phyloP scores from a whole-genome alignment of 2,329 filamentous ascomycete genomes.

The Hymenoscyphus fructigenus region DNA sequence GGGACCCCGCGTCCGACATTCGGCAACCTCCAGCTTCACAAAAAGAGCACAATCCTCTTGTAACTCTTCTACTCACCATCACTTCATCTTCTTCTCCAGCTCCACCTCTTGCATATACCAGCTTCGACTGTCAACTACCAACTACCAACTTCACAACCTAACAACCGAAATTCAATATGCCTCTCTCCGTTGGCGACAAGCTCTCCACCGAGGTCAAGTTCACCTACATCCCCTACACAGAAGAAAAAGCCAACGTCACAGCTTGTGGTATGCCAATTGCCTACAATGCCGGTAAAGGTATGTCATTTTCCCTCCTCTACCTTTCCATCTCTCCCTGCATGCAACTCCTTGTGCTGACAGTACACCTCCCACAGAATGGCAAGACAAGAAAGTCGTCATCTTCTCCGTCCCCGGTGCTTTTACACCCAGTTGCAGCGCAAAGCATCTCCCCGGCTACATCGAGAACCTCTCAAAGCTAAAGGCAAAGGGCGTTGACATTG shows the following conservation, averaged over 20 bases:
- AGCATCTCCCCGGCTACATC: conserved; percentile 69
- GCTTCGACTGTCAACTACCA: not conserved
- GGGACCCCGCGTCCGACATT: not conserved
- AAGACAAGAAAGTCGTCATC: conserved; percentile 69
- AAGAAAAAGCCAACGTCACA: conserved; percentile 66
- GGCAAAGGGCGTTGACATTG: conserved; percentile 65
- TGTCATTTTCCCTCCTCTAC: not conserved
- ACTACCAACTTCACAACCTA: not conserved
- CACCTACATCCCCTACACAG: conserved; percentile 76
- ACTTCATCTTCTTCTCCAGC: not conserved
- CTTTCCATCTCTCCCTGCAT: not conserved
- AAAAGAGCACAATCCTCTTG: conserved; percentile 4
- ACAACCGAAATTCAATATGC: conserved; percentile 21
- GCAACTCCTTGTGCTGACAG: not conserved
- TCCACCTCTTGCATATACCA: not conserved
- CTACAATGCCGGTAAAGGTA: conserved; percentile 77
- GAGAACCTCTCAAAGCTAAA: conserved; percentile 58
- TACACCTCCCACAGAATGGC: conserved; percentile 49
- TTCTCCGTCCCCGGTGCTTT: conserved; percentile 70
- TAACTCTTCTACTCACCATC: conserved; percentile 4
- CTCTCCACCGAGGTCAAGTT: conserved; percentile 83
- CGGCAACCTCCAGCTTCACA: not conserved
- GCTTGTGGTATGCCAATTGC: conserved; percentile 75
- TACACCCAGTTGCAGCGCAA: conserved; percentile 67
- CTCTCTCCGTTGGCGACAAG: conserved; percentile 66